Conservation (phyloP, 805 yeast genomes). For the Myxozyma melibiosi region DNA sequence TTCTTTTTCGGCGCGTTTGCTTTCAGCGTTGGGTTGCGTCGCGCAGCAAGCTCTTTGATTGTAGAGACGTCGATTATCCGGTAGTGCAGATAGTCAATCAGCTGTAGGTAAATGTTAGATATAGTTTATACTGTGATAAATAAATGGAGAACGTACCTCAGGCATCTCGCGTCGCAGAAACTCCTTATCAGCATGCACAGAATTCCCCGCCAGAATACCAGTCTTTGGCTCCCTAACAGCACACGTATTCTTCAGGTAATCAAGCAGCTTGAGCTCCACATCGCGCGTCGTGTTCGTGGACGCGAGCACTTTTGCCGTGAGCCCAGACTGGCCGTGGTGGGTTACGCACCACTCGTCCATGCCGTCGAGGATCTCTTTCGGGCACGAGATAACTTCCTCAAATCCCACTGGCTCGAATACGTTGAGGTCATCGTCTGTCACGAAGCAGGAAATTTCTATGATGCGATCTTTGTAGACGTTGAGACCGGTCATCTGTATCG, state of each 20-base stretch:
- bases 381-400: constrained; percentile 77
- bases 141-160: constrained; percentile 46
- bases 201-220: constrained; percentile 86
- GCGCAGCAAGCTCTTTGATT: constrained; percentile 72
- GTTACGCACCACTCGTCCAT: constrained; percentile 90
- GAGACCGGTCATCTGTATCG: constrained; percentile 81
- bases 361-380: constrained; percentile 57
- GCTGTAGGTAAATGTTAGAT: constrained; percentile 45
- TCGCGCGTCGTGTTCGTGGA: constrained; percentile 55
- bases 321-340: constrained; percentile 77
- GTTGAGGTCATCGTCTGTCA: constrained; percentile 82
- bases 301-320: constrained; percentile 67
- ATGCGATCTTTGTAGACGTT: constrained; percentile 79
- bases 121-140: too few relatives aligned
- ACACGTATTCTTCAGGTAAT: constrained; percentile 56
- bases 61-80: constrained; percentile 90
- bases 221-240: constrained; percentile 52
- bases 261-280: constrained; percentile 68
- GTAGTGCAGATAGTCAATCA: constrained; percentile 57
- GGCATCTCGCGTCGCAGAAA: constrained; percentile 88
- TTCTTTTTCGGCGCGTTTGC: constrained; percentile 61
- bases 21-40: constrained; percentile 73
- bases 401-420: constrained; percentile 70
- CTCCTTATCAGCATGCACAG: constrained; percentile 86
- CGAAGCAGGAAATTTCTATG: constrained; percentile 86